A percentile compares a stretch with the other conserved stretches of the same genome.
Conservation (phyloP, 2,329 filamentous ascomycete species). For the Arachnopeziza araneosa region DNA sequence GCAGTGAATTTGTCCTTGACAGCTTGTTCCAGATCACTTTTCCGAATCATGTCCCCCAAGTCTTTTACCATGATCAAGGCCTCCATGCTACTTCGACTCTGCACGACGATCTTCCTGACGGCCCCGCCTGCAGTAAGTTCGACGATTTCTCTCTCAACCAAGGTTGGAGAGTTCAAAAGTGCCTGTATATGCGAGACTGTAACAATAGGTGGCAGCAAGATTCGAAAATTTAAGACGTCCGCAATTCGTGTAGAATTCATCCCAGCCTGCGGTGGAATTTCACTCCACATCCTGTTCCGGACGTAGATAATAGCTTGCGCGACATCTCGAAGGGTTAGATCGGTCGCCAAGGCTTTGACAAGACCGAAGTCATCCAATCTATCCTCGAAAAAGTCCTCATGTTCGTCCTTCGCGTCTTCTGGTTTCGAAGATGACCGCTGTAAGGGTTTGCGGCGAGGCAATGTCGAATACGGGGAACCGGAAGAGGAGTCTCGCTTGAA, state of each 20-base stretch:
- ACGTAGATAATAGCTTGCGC: constrained; percentile 61
- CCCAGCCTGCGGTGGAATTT: constrained; percentile 52
- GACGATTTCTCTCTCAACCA: constrained; percentile 61
- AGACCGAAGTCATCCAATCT: constrained; percentile 57
- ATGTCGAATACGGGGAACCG: constrained; percentile 23
- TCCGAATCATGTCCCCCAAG: constrained; percentile 44
- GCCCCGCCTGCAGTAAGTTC: constrained; percentile 52
- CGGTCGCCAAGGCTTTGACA: constrained; percentile 47
- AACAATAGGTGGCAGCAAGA: constrained; percentile 55
- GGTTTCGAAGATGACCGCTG: constrained; percentile 14
- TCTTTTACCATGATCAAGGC: constrained; percentile 54
- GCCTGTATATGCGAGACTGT: constrained; percentile 62
- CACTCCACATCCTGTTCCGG: constrained; percentile 56
- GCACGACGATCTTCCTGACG: constrained; percentile 58
- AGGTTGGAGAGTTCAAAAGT: constrained; percentile 55
- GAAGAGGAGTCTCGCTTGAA: constrained; percentile 23
- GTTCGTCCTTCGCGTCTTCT: constrained; percentile 14
- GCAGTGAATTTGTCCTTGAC: constrained; percentile 46
- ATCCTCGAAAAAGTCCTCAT: constrained; percentile 37
- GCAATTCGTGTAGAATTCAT: constrained; percentile 60
- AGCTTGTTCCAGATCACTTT: constrained; percentile 34
- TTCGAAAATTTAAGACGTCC: constrained; percentile 57
- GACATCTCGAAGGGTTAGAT: constrained; percentile 54
- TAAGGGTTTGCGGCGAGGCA: constrained; percentile 26
- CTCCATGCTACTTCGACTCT: constrained; percentile 50